Percentiles rank a stretch among this genome's conserved stretches.
phyloP scores from a whole-genome alignment of 768 basidiomycete genomes.

The Coprinellus micaceus region DNA sequence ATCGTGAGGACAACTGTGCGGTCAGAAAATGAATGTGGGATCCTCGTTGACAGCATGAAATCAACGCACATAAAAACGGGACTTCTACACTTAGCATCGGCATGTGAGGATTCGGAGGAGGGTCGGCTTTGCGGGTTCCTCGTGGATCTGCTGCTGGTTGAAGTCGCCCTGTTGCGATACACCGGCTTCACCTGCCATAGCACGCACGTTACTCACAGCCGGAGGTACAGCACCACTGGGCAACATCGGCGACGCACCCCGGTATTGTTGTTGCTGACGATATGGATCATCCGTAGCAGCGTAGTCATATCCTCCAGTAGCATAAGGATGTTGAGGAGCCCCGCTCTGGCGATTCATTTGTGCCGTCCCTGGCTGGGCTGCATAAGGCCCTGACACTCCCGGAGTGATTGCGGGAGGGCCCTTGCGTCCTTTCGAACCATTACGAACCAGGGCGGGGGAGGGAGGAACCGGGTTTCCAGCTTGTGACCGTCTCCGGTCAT shows the following conservation, averaged over 20 bases:
- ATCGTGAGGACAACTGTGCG: no score
- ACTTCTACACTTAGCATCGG: slow-evolving; percentile 50
- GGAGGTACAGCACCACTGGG: slow-evolving; percentile 66
- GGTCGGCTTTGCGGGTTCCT: slow-evolving; percentile 50
- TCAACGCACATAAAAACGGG: neutral
- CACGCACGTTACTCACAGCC: slow-evolving; percentile 69
- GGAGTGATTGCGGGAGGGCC: slow-evolving; percentile 58
- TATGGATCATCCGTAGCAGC: slow-evolving; percentile 54
- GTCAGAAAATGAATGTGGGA: no score
- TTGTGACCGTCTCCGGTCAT: slow-evolving; percentile 63
- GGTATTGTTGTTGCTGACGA: slow-evolving; percentile 57
- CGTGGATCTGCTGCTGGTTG: slow-evolving; percentile 54
- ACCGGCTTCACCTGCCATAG: slow-evolving; percentile 65
- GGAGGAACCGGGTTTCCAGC: slow-evolving; percentile 63
- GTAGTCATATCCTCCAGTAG: slow-evolving; percentile 63
- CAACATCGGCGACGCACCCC: slow-evolving; percentile 82
- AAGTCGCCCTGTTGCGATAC: slow-evolving; percentile 54
- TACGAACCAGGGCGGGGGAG: slow-evolving; percentile 75
- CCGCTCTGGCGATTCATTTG: slow-evolving; percentile 56
- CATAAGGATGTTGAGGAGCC: slow-evolving; percentile 64
- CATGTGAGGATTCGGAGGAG: slow-evolving; percentile 74
- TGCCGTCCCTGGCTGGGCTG: slow-evolving; percentile 71
- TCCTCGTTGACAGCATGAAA: neutral
- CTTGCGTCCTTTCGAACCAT: slow-evolving; percentile 70
- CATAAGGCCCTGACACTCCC: slow-evolving; percentile 51